phyloP scores from a whole-genome alignment of 495 filamentous ascomycete species.

The Acidomyces sp. region DNA sequence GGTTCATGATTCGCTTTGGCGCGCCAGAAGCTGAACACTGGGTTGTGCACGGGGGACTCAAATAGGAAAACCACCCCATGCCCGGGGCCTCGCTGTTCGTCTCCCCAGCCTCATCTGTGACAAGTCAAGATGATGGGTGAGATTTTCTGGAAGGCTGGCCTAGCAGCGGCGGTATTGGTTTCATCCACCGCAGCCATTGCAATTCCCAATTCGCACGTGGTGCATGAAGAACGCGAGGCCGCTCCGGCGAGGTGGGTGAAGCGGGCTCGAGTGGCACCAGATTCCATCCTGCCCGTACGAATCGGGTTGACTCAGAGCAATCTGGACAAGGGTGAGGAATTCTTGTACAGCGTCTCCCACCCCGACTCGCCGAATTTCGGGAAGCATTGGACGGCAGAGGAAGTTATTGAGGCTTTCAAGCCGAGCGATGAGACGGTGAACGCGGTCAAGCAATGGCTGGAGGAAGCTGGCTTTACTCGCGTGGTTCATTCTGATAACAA shows the following conservation, averaged over 20 bases:
- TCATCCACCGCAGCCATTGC: not conserved
- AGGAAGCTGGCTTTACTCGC: slow-evolving; percentile 1
- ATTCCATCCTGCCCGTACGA: slow-evolving; percentile 11
- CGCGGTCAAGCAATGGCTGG: slow-evolving; percentile 7
- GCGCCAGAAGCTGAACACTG: no score
- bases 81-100: no score
- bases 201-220: slow-evolving; percentile 3
- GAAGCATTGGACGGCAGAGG: slow-evolving; percentile 10
- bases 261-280: not conserved
- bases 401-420: slow-evolving; percentile 7
- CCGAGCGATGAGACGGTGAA: slow-evolving; percentile 2
- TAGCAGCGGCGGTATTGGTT: not conserved
- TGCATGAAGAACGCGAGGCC: slow-evolving; percentile 17
- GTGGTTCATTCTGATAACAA: slow-evolving; percentile 14
- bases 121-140: no score
- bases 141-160: no score
- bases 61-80: no score
- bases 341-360: slow-evolving; percentile 15
- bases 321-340: slow-evolving; percentile 8
- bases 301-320: slow-evolving; percentile 16
- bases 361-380: slow-evolving; percentile 14
- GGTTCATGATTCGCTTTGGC: no score
- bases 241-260: slow-evolving; percentile 9
- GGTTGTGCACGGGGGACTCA: no score
- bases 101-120: no score